Evolutionary conservation across 495 filamentous ascomycete genomes (phyloP).

Genomic region (Aspergillus kassunensis): DNA sequence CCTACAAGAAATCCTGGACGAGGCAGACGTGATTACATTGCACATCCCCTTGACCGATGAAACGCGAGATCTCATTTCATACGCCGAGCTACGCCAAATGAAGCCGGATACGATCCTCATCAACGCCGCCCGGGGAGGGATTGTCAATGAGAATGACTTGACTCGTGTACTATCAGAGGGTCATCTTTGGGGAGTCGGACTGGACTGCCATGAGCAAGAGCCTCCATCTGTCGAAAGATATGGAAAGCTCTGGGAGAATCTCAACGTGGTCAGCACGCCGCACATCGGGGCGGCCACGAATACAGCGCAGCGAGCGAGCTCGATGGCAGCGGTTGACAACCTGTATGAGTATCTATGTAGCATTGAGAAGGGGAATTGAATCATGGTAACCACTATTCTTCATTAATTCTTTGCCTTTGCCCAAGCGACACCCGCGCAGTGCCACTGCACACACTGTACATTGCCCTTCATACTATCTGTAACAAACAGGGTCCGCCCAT

Average conservation of each 20-base stretch:
- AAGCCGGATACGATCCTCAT: slow-evolving; percentile 46
- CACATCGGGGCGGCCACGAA: slow-evolving; percentile 29
- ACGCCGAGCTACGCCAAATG: slow-evolving; percentile 46
- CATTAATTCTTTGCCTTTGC: not conserved
- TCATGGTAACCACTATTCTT: too few species aligned
- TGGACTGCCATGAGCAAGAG: slow-evolving; percentile 30
- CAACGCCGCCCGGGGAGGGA: slow-evolving; percentile 56
- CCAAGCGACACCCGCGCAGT: slow-evolving; percentile 9
- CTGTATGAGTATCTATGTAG: slow-evolving; percentile 19
- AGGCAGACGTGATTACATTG: slow-evolving; percentile 33
- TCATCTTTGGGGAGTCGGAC: slow-evolving; percentile 48
- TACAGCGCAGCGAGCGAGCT: slow-evolving; percentile 20
- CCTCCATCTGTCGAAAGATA: slow-evolving; percentile 24
- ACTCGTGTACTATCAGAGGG: slow-evolving; percentile 41
- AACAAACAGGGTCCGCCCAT: slow-evolving; percentile 24
- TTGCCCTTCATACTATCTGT: slow-evolving; percentile 25
- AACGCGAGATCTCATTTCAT: slow-evolving; percentile 45
- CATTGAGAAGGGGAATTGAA: too few species aligned
- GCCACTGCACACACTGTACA: slow-evolving; percentile 21
- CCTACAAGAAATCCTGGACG: slow-evolving; percentile 26
- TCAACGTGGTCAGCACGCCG: slow-evolving; percentile 30
- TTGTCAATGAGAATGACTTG: slow-evolving; percentile 52
- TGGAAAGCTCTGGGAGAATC: slow-evolving; percentile 24
- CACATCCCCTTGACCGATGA: slow-evolving; percentile 34
- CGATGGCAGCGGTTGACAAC: slow-evolving; percentile 26